A percentile compares a stretch with the other conserved stretches of the same genome.
Evolutionary conservation across 305 asterid species (phyloP).

Genomic region (Coffea humblotiana): DNA sequence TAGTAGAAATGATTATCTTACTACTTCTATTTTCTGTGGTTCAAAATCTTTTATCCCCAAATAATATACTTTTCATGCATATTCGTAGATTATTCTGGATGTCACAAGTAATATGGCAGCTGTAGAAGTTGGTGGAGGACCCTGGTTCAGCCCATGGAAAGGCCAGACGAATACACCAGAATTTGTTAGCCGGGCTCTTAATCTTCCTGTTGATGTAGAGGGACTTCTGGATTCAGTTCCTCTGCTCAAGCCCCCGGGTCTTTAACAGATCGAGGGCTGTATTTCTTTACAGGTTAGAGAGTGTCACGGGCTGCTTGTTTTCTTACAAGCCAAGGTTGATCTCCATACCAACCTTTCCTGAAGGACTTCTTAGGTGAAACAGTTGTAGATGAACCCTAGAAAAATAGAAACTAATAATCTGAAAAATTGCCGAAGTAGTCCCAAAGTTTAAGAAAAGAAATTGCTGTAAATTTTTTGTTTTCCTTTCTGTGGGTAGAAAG

Average conservation of each 20-base stretch:
- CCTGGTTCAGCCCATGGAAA: slow-evolving; percentile 91
- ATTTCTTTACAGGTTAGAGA: background rate
- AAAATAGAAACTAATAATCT: background rate
- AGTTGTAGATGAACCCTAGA: background rate
- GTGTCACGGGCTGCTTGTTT: too few relatives aligned
- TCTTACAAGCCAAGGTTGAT: too few relatives aligned
- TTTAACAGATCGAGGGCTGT: slow-evolving; percentile 29
- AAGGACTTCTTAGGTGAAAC: background rate
- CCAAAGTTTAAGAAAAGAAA: background rate
- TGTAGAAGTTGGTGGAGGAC: slow-evolving; percentile 97
- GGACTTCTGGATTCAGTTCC: slow-evolving; percentile 54
- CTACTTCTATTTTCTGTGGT: background rate
- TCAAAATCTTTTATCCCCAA: background rate
- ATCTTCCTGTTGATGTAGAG: slow-evolving; percentile 71
- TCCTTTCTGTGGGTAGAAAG: too few relatives aligned
- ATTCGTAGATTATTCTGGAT: slow-evolving; percentile 67
- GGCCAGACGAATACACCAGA: slow-evolving; percentile 68
- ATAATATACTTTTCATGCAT: background rate
- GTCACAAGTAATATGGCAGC: slow-evolving; percentile 96
- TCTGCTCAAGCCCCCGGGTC: slow-evolving; percentile 87
- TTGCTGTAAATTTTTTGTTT: too few relatives aligned
- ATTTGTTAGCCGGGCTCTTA: slow-evolving; percentile 50
- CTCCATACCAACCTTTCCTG: background rate
- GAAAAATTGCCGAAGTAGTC: background rate
- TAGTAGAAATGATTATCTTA: background rate